Conservation (phyloP, 176 grass and related monocot species). For the Ananas comosus region DNA sequence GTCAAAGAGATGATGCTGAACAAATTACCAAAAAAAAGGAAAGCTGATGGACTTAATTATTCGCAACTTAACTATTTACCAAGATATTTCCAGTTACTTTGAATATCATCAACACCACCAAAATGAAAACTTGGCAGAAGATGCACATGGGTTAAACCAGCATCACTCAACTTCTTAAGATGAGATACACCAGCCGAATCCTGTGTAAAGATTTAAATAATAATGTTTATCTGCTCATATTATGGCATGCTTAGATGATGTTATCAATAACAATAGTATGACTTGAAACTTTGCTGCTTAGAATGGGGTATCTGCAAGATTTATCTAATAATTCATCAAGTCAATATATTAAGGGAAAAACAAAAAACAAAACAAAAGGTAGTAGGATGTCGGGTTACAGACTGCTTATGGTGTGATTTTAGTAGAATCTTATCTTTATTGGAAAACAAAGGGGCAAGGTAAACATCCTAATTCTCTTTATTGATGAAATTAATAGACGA, state of each 20-base stretch:
- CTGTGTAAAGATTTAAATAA: conserved; percentile 12
- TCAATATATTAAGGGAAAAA: no score
- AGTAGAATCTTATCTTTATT: no score
- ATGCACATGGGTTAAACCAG: conserved; percentile 87
- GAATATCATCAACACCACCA: conserved; percentile 67
- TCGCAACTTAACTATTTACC: conserved; percentile 38
- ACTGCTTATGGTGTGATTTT: no score
- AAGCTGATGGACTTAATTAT: not conserved
- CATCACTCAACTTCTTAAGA: conserved; percentile 55
- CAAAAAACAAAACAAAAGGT: no score
- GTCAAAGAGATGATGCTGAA: not conserved
- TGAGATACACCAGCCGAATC: conserved; percentile 59
- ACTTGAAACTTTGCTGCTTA: not conserved
- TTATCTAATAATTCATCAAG: no score
- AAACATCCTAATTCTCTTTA: no score
- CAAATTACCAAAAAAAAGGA: not conserved
- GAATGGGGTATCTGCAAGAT: no score
- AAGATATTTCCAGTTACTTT: conserved; percentile 63
- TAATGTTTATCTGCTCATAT: not conserved
- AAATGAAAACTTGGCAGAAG: conserved; percentile 91
- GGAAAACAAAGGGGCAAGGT: no score
- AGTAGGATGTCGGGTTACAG: no score
- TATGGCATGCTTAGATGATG: not conserved
- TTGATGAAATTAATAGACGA: no score
- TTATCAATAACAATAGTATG: not conserved